A percentile compares a stretch with the other conserved stretches of the same genome.
phyloP scores from a whole-genome alignment of 2,329 filamentous ascomycete genomes.

The Aspergillus fischeri region DNA sequence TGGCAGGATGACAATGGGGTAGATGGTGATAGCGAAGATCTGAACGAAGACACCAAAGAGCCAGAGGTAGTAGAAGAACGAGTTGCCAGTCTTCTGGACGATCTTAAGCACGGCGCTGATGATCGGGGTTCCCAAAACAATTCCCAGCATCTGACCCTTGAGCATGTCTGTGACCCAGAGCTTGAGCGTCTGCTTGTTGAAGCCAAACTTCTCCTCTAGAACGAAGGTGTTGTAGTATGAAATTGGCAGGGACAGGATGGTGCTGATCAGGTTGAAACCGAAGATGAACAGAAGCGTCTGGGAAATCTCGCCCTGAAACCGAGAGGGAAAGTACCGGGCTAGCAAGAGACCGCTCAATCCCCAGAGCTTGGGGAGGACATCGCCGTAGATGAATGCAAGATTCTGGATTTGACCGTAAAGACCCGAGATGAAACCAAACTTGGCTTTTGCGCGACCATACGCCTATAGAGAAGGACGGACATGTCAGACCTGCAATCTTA shows the following conservation, averaged over 20 bases:
- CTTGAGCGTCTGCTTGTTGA: constrained; percentile 94
- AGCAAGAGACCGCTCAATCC: constrained; percentile 71
- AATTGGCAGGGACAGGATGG: constrained; percentile 71
- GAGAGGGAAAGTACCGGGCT: constrained; percentile 66
- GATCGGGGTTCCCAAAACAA: constrained; percentile 79
- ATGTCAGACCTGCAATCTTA: neutral
- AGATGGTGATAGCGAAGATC: constrained; percentile 92
- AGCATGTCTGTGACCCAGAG: constrained; percentile 87
- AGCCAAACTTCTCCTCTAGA: constrained; percentile 92
- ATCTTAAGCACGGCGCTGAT: constrained; percentile 91
- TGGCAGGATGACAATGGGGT: constrained; percentile 88
- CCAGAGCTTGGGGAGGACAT: constrained; percentile 91
- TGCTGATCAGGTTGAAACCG: constrained; percentile 76
- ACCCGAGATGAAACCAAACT: constrained; percentile 76
- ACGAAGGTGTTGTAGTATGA: constrained; percentile 94
- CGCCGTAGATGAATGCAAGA: constrained; percentile 80
- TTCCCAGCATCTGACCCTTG: constrained; percentile 79
- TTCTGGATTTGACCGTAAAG: constrained; percentile 87
- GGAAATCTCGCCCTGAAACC: constrained; percentile 86
- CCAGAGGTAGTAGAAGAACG: constrained; percentile 99
- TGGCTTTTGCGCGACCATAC: constrained; percentile 92
- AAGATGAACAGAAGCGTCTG: constrained; percentile 93
- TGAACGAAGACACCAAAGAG: constrained; percentile 85
- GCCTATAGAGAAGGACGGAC: constrained; percentile 47
- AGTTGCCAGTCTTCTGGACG: constrained; percentile 85